Evolutionary conservation across 169 alveolate species (phyloP).

Genomic region (Pseudocohnilembus persalinus): DNA sequence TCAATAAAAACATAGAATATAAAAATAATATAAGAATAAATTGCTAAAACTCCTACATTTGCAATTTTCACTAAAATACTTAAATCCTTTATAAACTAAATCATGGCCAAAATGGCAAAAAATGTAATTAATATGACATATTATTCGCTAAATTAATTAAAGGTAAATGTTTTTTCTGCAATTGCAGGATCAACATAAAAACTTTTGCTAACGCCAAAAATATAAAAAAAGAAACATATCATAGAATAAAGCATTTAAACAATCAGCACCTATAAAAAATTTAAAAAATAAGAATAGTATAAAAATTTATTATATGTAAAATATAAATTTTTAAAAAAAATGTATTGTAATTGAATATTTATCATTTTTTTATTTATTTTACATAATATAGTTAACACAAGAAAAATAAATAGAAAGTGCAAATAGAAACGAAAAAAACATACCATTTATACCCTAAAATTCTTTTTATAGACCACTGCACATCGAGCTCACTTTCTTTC

Average conservation of each 20-base stretch:
- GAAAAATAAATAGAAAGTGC: not conserved
- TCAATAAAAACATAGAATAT: constrained; percentile 6
- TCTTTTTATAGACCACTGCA: constrained; percentile 2
- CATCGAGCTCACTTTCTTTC: constrained; percentile 17
- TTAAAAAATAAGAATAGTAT: no score
- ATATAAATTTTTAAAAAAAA: no score
- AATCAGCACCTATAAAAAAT: not conserved
- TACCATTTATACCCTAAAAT: constrained; percentile 20
- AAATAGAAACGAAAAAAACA: not conserved
- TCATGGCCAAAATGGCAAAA: not conserved
- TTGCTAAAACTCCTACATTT: constrained; percentile 17
- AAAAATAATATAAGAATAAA: constrained; percentile 8
- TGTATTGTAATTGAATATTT: no score
- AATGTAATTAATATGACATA: not conserved
- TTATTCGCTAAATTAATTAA: not conserved
- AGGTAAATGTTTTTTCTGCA: not conserved
- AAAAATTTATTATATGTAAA: no score
- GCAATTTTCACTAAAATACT: constrained; percentile 10
- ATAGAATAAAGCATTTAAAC: constrained; percentile 12
- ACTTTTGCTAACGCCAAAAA: not conserved
- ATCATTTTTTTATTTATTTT: not conserved
- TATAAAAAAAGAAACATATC: constrained; percentile 1
- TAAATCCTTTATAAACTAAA: constrained; percentile 1
- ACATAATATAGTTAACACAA: not conserved
- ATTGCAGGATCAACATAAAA: not conserved